Evolutionary conservation across 1,284 basidiomycete species (phyloP), one percentile per base, ranked within the genome.

Genomic region (Trichosporon sp.): DNA sequence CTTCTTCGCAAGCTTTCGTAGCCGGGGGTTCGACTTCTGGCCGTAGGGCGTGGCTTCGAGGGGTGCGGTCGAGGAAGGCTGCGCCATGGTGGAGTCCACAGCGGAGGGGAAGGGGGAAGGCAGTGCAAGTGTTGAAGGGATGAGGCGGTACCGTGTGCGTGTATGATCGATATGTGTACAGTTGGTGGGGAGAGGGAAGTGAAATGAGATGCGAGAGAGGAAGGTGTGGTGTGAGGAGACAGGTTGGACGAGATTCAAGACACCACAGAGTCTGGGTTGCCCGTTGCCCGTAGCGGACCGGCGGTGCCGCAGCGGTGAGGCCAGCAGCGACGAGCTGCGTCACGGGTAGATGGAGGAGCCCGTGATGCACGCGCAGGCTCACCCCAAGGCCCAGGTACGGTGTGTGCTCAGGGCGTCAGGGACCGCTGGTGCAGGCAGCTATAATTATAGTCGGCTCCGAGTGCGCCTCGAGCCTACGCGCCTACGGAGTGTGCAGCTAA

Each of bases 1-100:
- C 69, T 79, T 79, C 2, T 75, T 70, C 2, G 79, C 79, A 8
- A 80, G 73, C 32, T 76, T 71, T 23, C 71, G 72, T 38, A 78
- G 67, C 27, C 74, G 70, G 12, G 67, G 68, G 34, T 60, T 60
- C 15, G 56, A 60, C 56, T 60, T 60, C 18, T 60, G 56, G 23
- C 29, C 47, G 21, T 51, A 51, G 15, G 29, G 56, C 13, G 56
- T 60, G 56, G 56, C 21, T 9, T 60, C 56, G 56, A 60, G 27
- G 27, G 27, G 27, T 8, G 27, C 56, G 1, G 56, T 60, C 27
- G 56, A 31, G 15, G 56, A n/a, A 3, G 56, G 56, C 11, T 60
- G 56, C 15, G 56, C 56, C 56, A 60, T 60, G 56, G 27, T 60
- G 56, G 56, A 51, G 23, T 21, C 47, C 47, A 51, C 47, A 12